phyloP scores from a whole-genome alignment of 257 asterid genomes.

The Cruciata laevipes region DNA sequence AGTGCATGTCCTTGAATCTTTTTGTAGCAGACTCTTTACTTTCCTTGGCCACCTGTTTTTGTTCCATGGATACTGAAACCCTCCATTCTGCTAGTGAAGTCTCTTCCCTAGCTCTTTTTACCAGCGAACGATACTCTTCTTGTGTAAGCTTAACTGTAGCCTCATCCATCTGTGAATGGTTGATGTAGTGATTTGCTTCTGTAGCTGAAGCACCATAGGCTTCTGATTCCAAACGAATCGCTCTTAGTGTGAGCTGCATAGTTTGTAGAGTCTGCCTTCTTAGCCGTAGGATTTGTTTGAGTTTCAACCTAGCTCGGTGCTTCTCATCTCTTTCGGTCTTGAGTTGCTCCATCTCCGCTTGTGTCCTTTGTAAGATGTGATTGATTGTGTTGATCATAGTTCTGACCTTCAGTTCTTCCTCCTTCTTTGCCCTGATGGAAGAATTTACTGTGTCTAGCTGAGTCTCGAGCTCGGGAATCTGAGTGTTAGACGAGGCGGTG shows the following conservation, averaged over 20 bases:
- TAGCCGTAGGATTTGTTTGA: constrained; percentile 29
- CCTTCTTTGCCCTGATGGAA: constrained; percentile 34
- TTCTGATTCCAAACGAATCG: constrained; percentile 37
- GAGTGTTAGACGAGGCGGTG: constrained; percentile 8
- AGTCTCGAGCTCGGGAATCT: constrained; percentile 12
- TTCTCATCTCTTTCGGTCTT: constrained; percentile 37
- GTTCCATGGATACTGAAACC: constrained; percentile 30
- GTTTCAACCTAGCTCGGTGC: constrained; percentile 29
- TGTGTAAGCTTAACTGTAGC: constrained; percentile 19
- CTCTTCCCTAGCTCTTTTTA: constrained; percentile 33
- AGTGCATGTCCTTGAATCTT: constrained; percentile 8
- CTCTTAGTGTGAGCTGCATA: constrained; percentile 42
- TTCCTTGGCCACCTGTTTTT: constrained; percentile 42
- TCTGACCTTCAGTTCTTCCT: constrained; percentile 30
- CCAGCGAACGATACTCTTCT: constrained; percentile 33
- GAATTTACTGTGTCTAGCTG: constrained; percentile 16
- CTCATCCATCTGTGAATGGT: constrained; percentile 18
- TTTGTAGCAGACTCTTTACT: constrained; percentile 35
- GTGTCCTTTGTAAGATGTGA: constrained; percentile 30
- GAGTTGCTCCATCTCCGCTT: constrained; percentile 39
- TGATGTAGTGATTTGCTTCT: constrained; percentile 35
- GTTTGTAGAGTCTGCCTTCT: constrained; percentile 47
- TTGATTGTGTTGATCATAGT: constrained; percentile 23
- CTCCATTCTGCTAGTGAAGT: constrained; percentile 35
- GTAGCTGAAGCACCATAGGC: constrained; percentile 40